phyloP scores from a whole-genome alignment of 2,329 filamentous ascomycete genomes.

The Beauveria caledonica region DNA sequence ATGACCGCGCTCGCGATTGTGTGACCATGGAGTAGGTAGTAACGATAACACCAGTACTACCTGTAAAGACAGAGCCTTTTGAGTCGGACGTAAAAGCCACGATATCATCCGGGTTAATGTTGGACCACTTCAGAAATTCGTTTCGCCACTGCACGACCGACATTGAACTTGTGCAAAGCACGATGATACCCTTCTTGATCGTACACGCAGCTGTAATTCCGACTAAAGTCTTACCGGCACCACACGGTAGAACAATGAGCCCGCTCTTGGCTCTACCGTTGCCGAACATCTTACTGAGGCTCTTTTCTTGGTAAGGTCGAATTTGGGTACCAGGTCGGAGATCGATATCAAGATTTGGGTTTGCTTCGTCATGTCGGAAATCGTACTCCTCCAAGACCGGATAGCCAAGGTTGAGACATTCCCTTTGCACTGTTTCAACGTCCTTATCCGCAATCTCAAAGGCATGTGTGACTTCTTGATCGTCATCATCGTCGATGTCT shows the following conservation, averaged over 20 bases:
- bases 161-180: conserved; percentile 96
- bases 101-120: conserved; percentile 85
- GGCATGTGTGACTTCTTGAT: conserved; percentile 79
- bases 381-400: conserved; percentile 96
- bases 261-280: conserved; percentile 96
- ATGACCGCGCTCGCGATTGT: conserved; percentile 73
- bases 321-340: conserved; percentile 84
- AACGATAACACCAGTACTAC: conserved; percentile 91
- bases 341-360: conserved; percentile 89
- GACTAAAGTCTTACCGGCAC: conserved; percentile 92
- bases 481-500: conserved; percentile 82
- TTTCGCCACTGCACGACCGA: conserved; percentile 94
- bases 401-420: conserved; percentile 76
- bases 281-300: conserved; percentile 97
- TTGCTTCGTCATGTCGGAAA: conserved; percentile 83
- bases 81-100: conserved; percentile 91
- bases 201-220: conserved; percentile 98
- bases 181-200: conserved; percentile 92
- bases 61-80: conserved; percentile 69
- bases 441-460: conserved; percentile 81
- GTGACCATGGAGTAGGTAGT: conserved; percentile 99
- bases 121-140: conserved; percentile 97
- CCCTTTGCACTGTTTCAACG: conserved; percentile 81
- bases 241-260: conserved; percentile 93
- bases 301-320: conserved; percentile 93